Evolutionary conservation across 352 stramenopile species (phyloP).

Genomic region (Pseudoperonospora humuli): DNA sequence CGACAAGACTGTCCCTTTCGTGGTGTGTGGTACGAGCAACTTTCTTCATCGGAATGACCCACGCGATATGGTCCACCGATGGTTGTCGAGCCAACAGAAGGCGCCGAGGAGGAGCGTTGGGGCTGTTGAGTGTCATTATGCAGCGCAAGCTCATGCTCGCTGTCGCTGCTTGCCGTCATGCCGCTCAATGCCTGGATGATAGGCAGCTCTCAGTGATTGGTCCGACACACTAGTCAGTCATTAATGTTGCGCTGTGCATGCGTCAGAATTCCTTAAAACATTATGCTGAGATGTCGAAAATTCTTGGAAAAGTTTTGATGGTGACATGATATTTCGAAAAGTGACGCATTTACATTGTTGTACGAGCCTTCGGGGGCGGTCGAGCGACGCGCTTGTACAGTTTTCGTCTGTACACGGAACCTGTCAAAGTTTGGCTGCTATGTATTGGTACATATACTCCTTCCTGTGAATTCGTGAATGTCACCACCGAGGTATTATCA

Average conservation of each 20-base stretch:
- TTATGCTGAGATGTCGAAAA: too few relatives aligned
- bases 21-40: constrained; percentile 57
- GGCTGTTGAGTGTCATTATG: constrained; percentile 1
- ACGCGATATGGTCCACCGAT: constrained; percentile 28
- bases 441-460: too few relatives aligned
- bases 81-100: constrained; percentile 14
- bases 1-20: constrained; percentile 33
- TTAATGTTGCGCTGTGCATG: background rate
- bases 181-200: background rate
- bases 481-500: too few relatives aligned
- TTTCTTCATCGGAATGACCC: constrained; percentile 39
- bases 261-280: too few relatives aligned
- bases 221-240: background rate
- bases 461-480: too few relatives aligned
- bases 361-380: too few relatives aligned
- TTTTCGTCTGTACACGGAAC: too few relatives aligned
- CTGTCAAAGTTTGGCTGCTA: too few relatives aligned
- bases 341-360: too few relatives aligned
- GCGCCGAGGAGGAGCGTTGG: constrained; percentile 6
- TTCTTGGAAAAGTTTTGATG: too few relatives aligned
- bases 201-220: background rate
- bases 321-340: too few relatives aligned
- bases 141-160: background rate
- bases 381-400: too few relatives aligned
- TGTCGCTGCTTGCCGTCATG: constrained; percentile 11